These are phyloP conservation scores for Botrytis galanthina DNA, from an alignment of 2,329 filamentous ascomycete species.

Conservation along the genomic window DNA sequence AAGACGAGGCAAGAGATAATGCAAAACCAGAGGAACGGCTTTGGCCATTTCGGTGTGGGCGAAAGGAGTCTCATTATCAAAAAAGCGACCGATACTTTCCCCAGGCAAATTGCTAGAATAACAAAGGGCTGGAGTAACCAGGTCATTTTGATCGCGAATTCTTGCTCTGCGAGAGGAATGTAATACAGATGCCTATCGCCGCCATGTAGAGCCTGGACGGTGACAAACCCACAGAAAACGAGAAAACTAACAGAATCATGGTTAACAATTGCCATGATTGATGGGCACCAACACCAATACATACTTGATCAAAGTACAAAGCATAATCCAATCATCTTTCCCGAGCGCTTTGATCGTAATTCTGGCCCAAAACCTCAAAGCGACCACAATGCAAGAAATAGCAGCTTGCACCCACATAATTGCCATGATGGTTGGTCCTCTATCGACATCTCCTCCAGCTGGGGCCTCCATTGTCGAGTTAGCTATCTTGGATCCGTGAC, in stretches of 20 bases:
- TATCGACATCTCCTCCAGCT: neutral
- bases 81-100: neutral
- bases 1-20: neutral
- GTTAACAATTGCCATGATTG: neutral
- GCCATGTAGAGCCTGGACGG: neutral
- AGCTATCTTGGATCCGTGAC: neutral
- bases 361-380: neutral
- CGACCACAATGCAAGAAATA: neutral
- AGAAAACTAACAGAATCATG: neutral
- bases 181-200: neutral
- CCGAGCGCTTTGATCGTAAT: neutral
- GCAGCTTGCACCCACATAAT: neutral
- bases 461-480: neutral
- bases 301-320: slow-evolving; percentile 6
- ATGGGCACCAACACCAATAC: neutral
- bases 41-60: neutral
- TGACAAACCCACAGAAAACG: neutral
- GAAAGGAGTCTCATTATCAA: neutral
- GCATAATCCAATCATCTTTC: slow-evolving; percentile 1
- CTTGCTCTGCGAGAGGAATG: neutral
- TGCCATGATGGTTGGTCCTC: neutral
- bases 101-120: neutral
- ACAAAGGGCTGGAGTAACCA: neutral
- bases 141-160: neutral
- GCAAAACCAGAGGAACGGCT: neutral